phyloP scores from a whole-genome alignment of 768 basidiomycete species.

The Rhizopogon roseolus region DNA sequence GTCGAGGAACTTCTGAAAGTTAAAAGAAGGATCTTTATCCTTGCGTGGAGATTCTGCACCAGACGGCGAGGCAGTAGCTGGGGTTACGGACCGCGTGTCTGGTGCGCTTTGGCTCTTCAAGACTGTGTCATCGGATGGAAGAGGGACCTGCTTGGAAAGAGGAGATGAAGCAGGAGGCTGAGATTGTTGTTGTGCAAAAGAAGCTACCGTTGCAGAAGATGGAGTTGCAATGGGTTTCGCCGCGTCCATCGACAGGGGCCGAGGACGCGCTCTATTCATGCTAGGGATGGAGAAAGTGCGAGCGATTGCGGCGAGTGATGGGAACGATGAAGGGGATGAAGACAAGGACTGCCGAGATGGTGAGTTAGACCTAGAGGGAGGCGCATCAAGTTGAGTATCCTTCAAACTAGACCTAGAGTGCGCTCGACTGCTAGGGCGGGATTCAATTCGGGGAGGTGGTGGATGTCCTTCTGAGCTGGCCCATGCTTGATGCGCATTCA shows the following conservation, averaged over 20 bases:
- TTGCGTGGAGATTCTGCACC: conserved; percentile 26
- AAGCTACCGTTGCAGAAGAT: conserved; percentile 53
- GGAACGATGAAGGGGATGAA: conserved; percentile 34
- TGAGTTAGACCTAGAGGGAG: conserved; percentile 16
- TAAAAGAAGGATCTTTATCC: conserved; percentile 56
- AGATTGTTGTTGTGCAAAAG: conserved; percentile 35
- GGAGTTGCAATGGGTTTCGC: conserved; percentile 56
- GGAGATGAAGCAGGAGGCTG: conserved; percentile 5
- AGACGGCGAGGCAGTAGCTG: conserved; percentile 13
- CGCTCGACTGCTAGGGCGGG: conserved; percentile 1
- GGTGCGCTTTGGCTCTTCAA: conserved; percentile 6
- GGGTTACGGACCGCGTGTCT: conserved; percentile 21
- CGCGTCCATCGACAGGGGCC: conserved; percentile 59
- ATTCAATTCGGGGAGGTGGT: conserved; percentile 37
- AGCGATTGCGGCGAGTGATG: conserved; percentile 63
- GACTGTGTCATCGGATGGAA: background rate
- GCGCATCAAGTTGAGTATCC: conserved; percentile 1
- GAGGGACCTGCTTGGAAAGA: conserved; percentile 5
- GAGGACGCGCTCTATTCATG: conserved; percentile 35
- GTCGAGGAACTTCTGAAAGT: conserved; percentile 92
- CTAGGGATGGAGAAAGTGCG: conserved; percentile 56
- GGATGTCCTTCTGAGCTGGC: conserved; percentile 57
- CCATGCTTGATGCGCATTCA: conserved; percentile 63
- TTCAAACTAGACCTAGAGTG: conserved; percentile 8
- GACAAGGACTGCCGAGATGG: conserved; percentile 14